A percentile compares a stretch with the other conserved stretches of the same genome.
phyloP scores from a whole-genome alignment of 495 filamentous ascomycete species.

The Xylaria palmicola region DNA sequence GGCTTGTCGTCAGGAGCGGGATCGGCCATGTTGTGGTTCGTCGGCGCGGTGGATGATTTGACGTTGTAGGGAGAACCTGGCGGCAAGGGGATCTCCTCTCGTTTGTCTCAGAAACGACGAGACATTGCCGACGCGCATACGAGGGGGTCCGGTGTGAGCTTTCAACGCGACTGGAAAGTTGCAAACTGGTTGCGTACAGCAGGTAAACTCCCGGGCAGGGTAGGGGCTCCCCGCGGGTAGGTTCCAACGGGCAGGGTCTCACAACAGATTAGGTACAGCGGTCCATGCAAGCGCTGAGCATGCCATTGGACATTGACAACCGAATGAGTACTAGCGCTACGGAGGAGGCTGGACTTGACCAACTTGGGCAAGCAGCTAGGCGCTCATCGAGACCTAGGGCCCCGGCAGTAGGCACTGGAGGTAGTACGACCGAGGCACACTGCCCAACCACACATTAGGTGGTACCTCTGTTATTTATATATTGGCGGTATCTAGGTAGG shows the following conservation, averaged over 20 bases:
- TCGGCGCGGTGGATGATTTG: neutral
- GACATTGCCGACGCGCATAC: neutral
- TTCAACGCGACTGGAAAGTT: neutral
- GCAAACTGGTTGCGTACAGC: neutral
- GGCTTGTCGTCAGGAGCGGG: neutral
- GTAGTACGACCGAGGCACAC: no score
- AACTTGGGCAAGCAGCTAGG: no score
- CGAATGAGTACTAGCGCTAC: no score
- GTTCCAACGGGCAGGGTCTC: neutral
- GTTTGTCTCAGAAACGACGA: neutral
- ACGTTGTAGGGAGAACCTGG: neutral
- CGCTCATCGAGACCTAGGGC: no score
- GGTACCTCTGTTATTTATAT: no score
- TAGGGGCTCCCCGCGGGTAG: neutral
- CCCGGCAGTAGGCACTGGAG: no score
- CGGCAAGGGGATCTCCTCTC: neutral
- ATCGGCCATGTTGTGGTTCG: conserved; percentile 12
- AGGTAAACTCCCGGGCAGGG: conserved; percentile 1
- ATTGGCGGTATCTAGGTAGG: no score
- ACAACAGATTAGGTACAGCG: no score
- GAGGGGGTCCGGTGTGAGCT: neutral
- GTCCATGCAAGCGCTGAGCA: no score
- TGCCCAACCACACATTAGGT: no score
- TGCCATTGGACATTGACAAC: no score
- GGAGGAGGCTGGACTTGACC: no score